Evolutionary conservation across 352 stramenopile genomes (phyloP).

Genomic region (Pythium biforme): DNA sequence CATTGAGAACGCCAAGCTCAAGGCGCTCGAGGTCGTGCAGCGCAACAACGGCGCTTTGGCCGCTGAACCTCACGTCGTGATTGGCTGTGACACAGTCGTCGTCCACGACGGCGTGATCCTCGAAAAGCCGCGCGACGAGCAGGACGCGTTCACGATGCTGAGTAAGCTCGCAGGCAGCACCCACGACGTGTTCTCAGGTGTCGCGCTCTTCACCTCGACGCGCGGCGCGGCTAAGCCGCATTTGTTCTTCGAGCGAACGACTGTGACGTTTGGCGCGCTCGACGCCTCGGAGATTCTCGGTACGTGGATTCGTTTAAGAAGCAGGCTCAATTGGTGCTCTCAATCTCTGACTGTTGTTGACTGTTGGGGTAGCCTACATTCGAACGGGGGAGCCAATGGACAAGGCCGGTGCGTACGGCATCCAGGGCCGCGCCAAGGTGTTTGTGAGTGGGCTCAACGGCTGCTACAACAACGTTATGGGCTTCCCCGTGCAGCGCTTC

Average conservation of each 20-base stretch:
- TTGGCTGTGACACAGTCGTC: constrained; percentile 89
- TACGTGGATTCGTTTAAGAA: constrained; percentile 16
- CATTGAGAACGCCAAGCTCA: constrained; percentile 75
- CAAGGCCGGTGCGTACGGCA: constrained; percentile 90
- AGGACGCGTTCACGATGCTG: constrained; percentile 83
- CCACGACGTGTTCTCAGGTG: constrained; percentile 88
- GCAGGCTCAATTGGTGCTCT: background rate
- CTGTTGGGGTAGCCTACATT: constrained; percentile 68
- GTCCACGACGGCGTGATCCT: constrained; percentile 83
- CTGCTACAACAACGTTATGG: constrained; percentile 92
- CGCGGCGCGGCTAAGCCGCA: constrained; percentile 46
- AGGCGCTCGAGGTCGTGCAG: constrained; percentile 69
- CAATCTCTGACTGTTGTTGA: constrained; percentile 3
- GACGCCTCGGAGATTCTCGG: constrained; percentile 57
- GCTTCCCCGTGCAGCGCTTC: constrained; percentile 84
- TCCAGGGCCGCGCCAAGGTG: constrained; percentile 80
- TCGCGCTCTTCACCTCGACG: constrained; percentile 66
- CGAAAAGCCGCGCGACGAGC: constrained; percentile 85
- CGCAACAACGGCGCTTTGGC: constrained; percentile 29
- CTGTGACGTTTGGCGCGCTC: constrained; percentile 55
- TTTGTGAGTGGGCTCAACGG: constrained; percentile 82
- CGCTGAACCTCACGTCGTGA: constrained; percentile 43
- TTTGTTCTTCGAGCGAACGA: constrained; percentile 71
- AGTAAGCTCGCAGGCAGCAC: constrained; percentile 57
- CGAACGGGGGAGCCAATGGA: constrained; percentile 90